Percentiles rank a stretch among this genome's conserved stretches.
These are phyloP conservation scores for Sisymbrium altissimum DNA, from an alignment of 345 rosid genomes.

Conservation along the genomic window DNA sequence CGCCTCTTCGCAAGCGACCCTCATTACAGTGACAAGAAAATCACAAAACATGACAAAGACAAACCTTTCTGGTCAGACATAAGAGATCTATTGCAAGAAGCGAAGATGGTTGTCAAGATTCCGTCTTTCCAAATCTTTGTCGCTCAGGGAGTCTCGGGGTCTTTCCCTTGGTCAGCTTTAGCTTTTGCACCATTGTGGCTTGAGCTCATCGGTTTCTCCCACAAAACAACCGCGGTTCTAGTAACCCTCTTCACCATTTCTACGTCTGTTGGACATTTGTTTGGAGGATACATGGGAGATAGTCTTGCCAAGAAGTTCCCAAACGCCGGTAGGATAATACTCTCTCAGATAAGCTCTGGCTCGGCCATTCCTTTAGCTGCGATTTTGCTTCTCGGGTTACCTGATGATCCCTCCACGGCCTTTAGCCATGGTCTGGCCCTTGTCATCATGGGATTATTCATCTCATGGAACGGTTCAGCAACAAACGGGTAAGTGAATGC, in stretches of 20 bases:
- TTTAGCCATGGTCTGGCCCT: constrained; percentile 51
- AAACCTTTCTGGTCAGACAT: constrained; percentile 42
- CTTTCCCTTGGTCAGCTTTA: constrained; percentile 63
- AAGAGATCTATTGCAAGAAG: constrained; percentile 43
- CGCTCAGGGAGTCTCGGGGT: constrained; percentile 65
- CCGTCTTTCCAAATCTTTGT: constrained; percentile 67
- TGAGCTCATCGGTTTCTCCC: constrained; percentile 67
- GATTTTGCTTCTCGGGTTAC: constrained; percentile 50
- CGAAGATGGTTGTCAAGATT: constrained; percentile 48
- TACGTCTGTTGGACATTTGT: constrained; percentile 42
- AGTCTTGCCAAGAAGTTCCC: constrained; percentile 45
- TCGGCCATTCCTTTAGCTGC: constrained; percentile 66
- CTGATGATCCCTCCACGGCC: constrained; percentile 54
- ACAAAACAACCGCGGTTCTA: constrained; percentile 47
- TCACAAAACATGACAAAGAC: constrained; percentile 1
- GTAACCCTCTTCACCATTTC: constrained; percentile 40
- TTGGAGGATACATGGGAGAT: constrained; percentile 70
- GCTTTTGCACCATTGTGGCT: constrained; percentile 66
- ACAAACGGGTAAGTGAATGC: constrained; percentile 46
- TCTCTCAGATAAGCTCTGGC: constrained; percentile 58
- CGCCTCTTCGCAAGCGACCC: constrained; percentile 64
- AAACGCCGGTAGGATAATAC: constrained; percentile 51
- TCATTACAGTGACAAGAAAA: constrained; percentile 27
- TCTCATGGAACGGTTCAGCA: constrained; percentile 63
- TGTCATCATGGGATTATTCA: constrained; percentile 52